Percentiles rank a stretch among this genome's conserved stretches.
Evolutionary conservation across 2,329 filamentous ascomycete genomes (phyloP).

Genomic region (Scedosporium boydii): DNA sequence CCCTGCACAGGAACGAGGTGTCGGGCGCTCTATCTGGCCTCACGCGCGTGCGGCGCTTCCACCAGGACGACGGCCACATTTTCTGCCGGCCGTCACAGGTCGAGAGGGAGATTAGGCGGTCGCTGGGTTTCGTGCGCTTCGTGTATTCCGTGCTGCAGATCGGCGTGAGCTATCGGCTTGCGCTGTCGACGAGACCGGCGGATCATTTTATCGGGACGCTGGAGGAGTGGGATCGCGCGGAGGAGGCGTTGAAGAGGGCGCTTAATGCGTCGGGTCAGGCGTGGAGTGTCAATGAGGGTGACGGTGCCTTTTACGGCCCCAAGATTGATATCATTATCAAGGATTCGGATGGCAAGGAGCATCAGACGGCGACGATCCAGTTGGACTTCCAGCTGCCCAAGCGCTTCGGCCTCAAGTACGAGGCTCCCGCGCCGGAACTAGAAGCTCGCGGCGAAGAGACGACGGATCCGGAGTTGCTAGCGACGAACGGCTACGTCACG

Average conservation of each 20-base stretch:
- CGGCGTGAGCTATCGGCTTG: conserved; percentile 59
- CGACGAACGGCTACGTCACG: conserved; percentile 45
- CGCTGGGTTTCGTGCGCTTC: conserved; percentile 63
- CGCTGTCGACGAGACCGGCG: conserved; percentile 68
- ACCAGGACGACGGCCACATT: conserved; percentile 87
- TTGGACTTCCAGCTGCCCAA: conserved; percentile 84
- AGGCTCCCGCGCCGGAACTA: conserved; percentile 55
- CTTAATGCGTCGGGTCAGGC: conserved; percentile 57
- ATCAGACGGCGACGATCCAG: conserved; percentile 83
- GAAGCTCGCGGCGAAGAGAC: conserved; percentile 45
- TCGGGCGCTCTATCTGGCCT: conserved; percentile 74
- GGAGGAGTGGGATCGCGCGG: conserved; percentile 49
- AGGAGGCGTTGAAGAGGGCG: conserved; percentile 28
- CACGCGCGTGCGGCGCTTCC: conserved; percentile 76
- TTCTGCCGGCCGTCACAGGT: conserved; percentile 77
- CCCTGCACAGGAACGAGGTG: conserved; percentile 78
- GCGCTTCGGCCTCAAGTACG: conserved; percentile 68
- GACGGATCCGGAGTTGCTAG: conserved; percentile 34
- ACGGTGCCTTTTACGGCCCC: conserved; percentile 84
- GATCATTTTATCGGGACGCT: conserved; percentile 68
- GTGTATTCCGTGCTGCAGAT: conserved; percentile 63
- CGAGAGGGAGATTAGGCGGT: conserved; percentile 61
- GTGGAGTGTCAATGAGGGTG: conserved; percentile 70
- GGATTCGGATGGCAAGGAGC: conserved; percentile 74
- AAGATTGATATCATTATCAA: conserved; percentile 82